These are phyloP conservation scores for Spathaspora arborariae DNA, from an alignment of 805 yeast genomes.

Conservation along the genomic window DNA sequence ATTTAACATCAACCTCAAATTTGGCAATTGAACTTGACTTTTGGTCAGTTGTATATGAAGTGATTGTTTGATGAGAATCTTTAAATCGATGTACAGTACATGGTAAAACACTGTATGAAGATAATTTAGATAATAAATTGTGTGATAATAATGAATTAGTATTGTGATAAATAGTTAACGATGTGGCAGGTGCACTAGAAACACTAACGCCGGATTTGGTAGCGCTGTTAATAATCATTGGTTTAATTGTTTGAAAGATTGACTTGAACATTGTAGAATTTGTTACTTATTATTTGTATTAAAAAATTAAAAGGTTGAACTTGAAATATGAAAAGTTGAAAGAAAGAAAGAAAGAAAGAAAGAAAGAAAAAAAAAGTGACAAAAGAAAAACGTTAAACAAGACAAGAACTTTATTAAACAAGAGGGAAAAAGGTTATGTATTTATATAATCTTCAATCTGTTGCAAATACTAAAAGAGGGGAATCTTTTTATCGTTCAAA, in stretches of 20 bases:
- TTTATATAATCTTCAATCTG: not conserved
- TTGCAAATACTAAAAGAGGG: not conserved
- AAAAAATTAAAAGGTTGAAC: not conserved
- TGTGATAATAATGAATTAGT: conserved; percentile 21
- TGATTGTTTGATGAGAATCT: conserved; percentile 1
- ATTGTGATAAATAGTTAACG: conserved; percentile 25
- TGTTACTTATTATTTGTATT: not conserved
- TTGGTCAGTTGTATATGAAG: not conserved
- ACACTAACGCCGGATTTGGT: not conserved
- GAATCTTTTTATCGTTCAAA: not conserved
- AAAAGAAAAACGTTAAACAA: not conserved
- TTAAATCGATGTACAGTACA: conserved; percentile 2
- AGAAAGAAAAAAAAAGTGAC: not conserved
- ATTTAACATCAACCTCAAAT: conserved; percentile 3
- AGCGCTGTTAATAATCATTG: not conserved
- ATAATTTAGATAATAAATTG: conserved; percentile 22
- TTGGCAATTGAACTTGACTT: not conserved
- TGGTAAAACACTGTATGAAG: conserved; percentile 11
- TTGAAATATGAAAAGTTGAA: not conserved
- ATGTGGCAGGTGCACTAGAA: not conserved
- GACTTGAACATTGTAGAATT: not conserved
- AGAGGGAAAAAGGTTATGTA: too few relatives aligned
- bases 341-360: not conserved
- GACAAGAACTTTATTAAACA: too few relatives aligned
- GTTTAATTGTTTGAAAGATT: not conserved